phyloP scores from a whole-genome alignment of 495 filamentous ascomycete species.

The Chaetomidium leptoderma region DNA sequence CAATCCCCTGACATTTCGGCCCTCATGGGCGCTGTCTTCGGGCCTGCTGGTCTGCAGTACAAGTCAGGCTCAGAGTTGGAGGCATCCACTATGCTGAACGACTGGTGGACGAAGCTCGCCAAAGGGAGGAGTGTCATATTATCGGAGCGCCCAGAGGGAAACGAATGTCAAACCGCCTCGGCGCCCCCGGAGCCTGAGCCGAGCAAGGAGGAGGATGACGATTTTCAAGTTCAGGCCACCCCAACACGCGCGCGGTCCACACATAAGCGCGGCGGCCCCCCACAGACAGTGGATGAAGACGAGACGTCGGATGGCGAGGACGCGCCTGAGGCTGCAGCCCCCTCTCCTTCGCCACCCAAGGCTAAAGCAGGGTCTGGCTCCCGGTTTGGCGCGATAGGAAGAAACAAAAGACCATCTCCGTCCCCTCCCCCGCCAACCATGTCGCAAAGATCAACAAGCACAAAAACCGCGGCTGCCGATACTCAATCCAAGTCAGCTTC shows the following conservation, averaged over 20 bases:
- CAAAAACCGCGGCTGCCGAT: neutral
- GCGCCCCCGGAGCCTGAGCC: neutral
- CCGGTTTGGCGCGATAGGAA: slow-evolving; percentile 31
- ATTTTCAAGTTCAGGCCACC: slow-evolving; percentile 51
- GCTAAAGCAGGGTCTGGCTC: slow-evolving; percentile 9
- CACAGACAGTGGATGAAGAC: slow-evolving; percentile 26
- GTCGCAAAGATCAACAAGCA: slow-evolving; percentile 7
- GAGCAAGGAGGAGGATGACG: slow-evolving; percentile 31
- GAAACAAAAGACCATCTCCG: slow-evolving; percentile 17
- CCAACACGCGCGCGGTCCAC: slow-evolving; percentile 31
- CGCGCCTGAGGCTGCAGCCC: slow-evolving; percentile 17
- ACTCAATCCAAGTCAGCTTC: slow-evolving; percentile 43
- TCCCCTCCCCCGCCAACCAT: slow-evolving; percentile 18
- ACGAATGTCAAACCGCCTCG: slow-evolving; percentile 28
- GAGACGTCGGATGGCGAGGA: slow-evolving; percentile 39
- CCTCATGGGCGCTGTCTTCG: slow-evolving; percentile 37
- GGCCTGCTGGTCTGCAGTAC: slow-evolving; percentile 27
- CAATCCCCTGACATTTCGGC: slow-evolving; percentile 33
- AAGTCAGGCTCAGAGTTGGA: slow-evolving; percentile 25
- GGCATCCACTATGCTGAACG: slow-evolving; percentile 34
- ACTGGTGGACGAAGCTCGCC: slow-evolving; percentile 50
- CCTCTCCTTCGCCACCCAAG: slow-evolving; percentile 3
- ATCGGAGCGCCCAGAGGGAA: slow-evolving; percentile 23
- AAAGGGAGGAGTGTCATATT: slow-evolving; percentile 28
- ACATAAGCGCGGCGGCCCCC: neutral